Percentiles rank a stretch among this genome's conserved stretches.
Evolutionary conservation across 73 alveolate genomes (phyloP).

Genomic region (Effrenium voratum): DNA sequence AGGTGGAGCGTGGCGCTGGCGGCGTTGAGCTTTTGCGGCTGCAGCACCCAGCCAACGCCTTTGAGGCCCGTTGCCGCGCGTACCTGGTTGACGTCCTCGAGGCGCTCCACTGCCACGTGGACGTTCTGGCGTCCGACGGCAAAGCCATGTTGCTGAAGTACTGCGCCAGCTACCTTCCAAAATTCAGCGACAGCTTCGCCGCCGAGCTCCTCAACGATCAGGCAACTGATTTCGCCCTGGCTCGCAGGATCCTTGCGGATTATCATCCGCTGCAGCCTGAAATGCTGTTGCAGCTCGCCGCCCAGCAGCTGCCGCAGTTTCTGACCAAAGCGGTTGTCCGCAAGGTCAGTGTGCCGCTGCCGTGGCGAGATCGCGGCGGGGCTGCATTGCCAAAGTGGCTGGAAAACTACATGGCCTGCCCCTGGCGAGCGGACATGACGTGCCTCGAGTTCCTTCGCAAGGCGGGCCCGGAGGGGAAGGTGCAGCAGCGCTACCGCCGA

Average conservation of each 20-base stretch:
- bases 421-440: slow-evolving; percentile 18
- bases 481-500: not conserved
- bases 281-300: slow-evolving; percentile 25
- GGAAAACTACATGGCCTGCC: not conserved
- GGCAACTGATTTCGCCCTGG: slow-evolving; percentile 14
- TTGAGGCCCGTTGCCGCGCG: not conserved
- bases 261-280: slow-evolving; percentile 66
- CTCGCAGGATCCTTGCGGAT: slow-evolving; percentile 12
- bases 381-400: not conserved
- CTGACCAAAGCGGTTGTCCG: not conserved
- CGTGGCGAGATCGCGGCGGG: no score
- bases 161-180: slow-evolving; percentile 52
- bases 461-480: not conserved
- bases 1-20: not conserved
- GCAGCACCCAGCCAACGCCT: not conserved
- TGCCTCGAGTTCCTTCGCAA: not conserved
- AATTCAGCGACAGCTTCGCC: slow-evolving; percentile 38
- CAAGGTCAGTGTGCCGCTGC: slow-evolving; percentile 4
- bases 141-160: slow-evolving; percentile 22
- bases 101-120: slow-evolving; percentile 51
- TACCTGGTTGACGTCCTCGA: slow-evolving; percentile 20
- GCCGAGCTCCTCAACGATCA: slow-evolving; percentile 4
- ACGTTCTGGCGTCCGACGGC: slow-evolving; percentile 37
- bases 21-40: not conserved
- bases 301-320: slow-evolving; percentile 20